Evolutionary conservation across 306 rosid genomes (phyloP).

Genomic region (Urtica urens): DNA sequence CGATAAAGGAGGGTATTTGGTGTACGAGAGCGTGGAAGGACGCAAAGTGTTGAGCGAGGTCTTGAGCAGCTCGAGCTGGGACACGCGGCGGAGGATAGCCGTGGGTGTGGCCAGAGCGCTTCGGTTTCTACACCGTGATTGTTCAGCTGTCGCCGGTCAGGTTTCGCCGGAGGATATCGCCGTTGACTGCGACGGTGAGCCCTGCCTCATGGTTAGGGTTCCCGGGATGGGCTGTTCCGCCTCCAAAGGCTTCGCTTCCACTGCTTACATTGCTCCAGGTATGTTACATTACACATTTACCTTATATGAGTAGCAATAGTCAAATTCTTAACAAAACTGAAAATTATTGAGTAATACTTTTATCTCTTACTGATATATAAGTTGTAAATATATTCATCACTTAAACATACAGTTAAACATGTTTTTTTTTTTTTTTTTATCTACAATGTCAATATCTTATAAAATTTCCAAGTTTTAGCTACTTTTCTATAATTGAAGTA

Average conservation of each 20-base stretch:
- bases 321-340: too few relatives aligned
- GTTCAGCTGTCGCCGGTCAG: slow-evolving; percentile 32
- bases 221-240: slow-evolving; percentile 16
- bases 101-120: slow-evolving; percentile 50
- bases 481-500: too few relatives aligned
- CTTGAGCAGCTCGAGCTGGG: slow-evolving; percentile 48
- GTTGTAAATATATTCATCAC: too few relatives aligned
- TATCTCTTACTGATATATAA: too few relatives aligned
- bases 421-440: too few relatives aligned
- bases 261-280: slow-evolving; percentile 67
- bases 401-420: too few relatives aligned
- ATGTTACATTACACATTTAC: slow-evolving; percentile 3
- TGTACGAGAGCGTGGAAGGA: slow-evolving; percentile 38
- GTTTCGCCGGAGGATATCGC: slow-evolving; percentile 45
- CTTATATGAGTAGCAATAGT: too few relatives aligned
- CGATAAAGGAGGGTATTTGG: slow-evolving; percentile 43
- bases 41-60: slow-evolving; percentile 30
- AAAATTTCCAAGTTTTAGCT: too few relatives aligned
- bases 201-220: slow-evolving; percentile 39
- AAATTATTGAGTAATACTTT: too few relatives aligned
- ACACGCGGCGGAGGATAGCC: slow-evolving; percentile 42
- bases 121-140: slow-evolving; percentile 33
- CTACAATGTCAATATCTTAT: too few relatives aligned
- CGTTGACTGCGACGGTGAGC: slow-evolving; percentile 35
- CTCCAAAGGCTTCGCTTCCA: slow-evolving; percentile 31